phyloP scores from a whole-genome alignment of 768 basidiomycete genomes.

The Boletus barrowsii region DNA sequence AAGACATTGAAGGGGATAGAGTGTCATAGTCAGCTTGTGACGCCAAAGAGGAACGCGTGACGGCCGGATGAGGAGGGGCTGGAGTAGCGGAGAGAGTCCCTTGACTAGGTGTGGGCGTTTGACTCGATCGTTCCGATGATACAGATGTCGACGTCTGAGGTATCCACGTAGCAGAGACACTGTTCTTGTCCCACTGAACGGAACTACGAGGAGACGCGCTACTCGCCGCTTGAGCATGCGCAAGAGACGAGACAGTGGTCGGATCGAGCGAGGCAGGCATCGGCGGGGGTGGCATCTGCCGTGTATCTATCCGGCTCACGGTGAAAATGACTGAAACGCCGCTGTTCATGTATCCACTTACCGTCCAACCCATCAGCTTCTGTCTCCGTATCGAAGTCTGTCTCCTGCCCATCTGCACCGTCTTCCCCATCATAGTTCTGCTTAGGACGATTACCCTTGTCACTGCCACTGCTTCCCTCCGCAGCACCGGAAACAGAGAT shows the following conservation, averaged over 20 bases:
- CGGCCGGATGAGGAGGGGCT: neutral
- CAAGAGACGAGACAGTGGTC: slow-evolving; percentile 35
- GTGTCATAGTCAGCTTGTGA: neutral
- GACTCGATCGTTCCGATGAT: slow-evolving; percentile 1
- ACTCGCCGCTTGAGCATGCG: slow-evolving; percentile 15
- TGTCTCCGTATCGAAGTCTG: slow-evolving; percentile 32
- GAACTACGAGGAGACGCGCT: slow-evolving; percentile 20
- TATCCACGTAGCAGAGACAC: slow-evolving; percentile 9
- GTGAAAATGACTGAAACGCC: neutral
- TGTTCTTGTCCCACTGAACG: slow-evolving; percentile 15
- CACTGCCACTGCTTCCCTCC: neutral
- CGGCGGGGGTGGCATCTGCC: slow-evolving; percentile 50
- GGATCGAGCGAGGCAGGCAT: slow-evolving; percentile 45
- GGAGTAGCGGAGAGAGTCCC: neutral
- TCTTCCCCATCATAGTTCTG: slow-evolving; percentile 9
- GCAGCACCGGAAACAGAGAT: slow-evolving; percentile 7
- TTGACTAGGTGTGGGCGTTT: slow-evolving; percentile 4
- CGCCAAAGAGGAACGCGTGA: neutral
- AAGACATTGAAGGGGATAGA: slow-evolving; percentile 1
- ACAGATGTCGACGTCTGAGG: slow-evolving; percentile 8
- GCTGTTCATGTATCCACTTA: slow-evolving; percentile 6
- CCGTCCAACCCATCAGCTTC: slow-evolving; percentile 26
- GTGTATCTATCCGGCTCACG: slow-evolving; percentile 29
- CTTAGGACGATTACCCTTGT: neutral
- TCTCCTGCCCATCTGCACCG: slow-evolving; percentile 25